Evolutionary conservation across 228 moss, liverwort and hornwort genomes (phyloP).

Genomic region (Sphagnum magellanicum): DNA sequence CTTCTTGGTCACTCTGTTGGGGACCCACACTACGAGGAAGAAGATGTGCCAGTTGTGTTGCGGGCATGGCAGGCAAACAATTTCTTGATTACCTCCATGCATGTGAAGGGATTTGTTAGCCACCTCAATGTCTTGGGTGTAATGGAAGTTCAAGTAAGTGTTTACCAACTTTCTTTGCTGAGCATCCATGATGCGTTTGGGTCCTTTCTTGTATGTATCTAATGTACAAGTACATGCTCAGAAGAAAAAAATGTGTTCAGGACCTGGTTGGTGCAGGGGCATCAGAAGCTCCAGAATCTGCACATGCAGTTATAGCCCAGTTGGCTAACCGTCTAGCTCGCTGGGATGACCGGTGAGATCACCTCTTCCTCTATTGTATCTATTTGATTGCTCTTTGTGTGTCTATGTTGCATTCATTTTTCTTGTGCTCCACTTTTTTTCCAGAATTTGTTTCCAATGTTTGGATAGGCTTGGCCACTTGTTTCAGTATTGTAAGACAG

Average conservation of each 20-base stretch:
- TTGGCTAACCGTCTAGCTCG: conserved; percentile 49
- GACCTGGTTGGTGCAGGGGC: conserved; percentile 61
- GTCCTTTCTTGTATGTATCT: background rate
- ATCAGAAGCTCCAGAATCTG: conserved; percentile 44
- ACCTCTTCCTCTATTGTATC: background rate
- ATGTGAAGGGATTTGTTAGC: conserved; percentile 65
- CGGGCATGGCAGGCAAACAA: conserved; percentile 80
- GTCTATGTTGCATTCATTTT: no score
- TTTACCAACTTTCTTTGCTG: background rate
- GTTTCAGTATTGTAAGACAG: no score
- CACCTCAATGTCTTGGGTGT: conserved; percentile 81
- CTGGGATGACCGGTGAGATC: conserved; percentile 52
- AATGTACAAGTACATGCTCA: background rate
- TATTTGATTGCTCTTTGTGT: no score
- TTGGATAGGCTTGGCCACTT: no score
- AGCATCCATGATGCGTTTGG: background rate
- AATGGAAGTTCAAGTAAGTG: conserved; percentile 72
- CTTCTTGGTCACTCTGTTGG: conserved; percentile 82
- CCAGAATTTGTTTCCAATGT: no score
- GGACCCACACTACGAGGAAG: conserved; percentile 55
- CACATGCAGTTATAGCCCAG: conserved; percentile 50
- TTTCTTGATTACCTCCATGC: conserved; percentile 76
- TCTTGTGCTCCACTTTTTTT: no score
- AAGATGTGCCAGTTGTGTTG: conserved; percentile 79
- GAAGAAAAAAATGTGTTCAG: conserved; percentile 10